Evolutionary conservation across 2,329 filamentous ascomycete genomes (phyloP).

Genomic region (Fusarium sp.): DNA sequence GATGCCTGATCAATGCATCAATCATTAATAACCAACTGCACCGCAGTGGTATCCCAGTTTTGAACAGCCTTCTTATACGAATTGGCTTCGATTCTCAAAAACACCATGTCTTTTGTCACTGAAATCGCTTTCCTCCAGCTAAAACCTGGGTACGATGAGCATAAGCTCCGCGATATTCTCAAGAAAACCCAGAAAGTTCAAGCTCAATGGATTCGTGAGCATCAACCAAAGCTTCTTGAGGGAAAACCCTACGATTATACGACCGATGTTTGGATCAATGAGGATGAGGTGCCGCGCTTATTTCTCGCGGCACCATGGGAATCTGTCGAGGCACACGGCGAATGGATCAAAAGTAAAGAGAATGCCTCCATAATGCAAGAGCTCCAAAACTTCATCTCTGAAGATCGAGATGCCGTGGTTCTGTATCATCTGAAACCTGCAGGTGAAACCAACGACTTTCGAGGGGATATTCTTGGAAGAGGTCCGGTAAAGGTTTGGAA

Average conservation of each 20-base stretch:
- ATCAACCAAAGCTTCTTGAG: conserved; percentile 55
- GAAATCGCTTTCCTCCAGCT: conserved; percentile 59
- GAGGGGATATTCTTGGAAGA: conserved; percentile 46
- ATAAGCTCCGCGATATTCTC: conserved; percentile 55
- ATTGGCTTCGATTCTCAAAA: background rate
- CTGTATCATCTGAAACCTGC: conserved; percentile 61
- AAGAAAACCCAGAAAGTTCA: conserved; percentile 55
- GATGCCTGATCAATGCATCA: conserved; percentile 21
- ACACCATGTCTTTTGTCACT: conserved; percentile 56
- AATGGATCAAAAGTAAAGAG: conserved; percentile 61
- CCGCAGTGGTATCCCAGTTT: background rate
- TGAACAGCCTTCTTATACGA: background rate
- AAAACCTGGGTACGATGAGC: conserved; percentile 47
- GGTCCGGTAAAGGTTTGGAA: conserved; percentile 56
- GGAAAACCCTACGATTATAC: conserved; percentile 52
- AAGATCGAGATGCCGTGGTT: conserved; percentile 52
- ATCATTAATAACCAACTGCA: conserved; percentile 3
- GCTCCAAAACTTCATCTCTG: conserved; percentile 54
- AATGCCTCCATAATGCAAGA: conserved; percentile 57
- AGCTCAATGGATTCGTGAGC: conserved; percentile 58
- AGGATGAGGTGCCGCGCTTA: conserved; percentile 56
- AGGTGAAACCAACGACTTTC: conserved; percentile 44
- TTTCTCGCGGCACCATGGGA: conserved; percentile 64
- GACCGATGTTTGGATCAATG: conserved; percentile 56
- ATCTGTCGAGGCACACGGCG: conserved; percentile 57